These are phyloP conservation scores for Oryza officinalis DNA, from an alignment of 176 grass and related monocot genomes.

Conservation along the genomic window DNA sequence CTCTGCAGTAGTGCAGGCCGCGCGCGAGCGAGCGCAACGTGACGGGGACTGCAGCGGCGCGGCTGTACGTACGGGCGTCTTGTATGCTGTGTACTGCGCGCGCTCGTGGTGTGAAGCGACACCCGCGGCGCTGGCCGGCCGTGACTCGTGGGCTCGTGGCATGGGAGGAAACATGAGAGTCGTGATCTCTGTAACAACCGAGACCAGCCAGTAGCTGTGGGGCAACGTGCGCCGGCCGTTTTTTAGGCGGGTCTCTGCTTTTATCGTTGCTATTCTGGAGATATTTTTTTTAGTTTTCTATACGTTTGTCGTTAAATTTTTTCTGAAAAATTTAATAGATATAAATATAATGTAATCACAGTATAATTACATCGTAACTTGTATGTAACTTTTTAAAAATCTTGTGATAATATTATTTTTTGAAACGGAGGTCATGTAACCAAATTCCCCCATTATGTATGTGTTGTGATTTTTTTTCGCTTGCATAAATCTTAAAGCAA, in stretches of 20 bases:
- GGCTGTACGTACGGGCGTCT: not conserved
- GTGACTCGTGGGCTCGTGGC: not conserved
- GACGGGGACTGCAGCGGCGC: slow-evolving; percentile 19
- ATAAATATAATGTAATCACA: no score
- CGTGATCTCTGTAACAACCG: slow-evolving; percentile 22
- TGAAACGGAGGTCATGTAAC: no score
- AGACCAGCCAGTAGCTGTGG: not conserved
- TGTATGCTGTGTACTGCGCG: not conserved
- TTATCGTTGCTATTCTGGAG: not conserved
- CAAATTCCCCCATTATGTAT: no score
- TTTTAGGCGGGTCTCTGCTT: not conserved
- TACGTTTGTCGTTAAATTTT: no score
- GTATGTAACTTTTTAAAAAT: no score
- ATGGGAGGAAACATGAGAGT: not conserved
- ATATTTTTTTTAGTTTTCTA: no score
- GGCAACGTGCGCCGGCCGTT: slow-evolving; percentile 11
- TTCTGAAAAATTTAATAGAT: no score
- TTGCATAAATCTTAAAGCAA: no score
- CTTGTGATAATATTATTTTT: no score
- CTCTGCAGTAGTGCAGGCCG: no score
- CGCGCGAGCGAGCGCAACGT: not conserved
- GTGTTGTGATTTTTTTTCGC: no score
- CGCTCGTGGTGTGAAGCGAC: slow-evolving; percentile 29
- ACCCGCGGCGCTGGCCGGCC: slow-evolving; percentile 7
- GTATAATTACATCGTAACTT: no score